A percentile compares a stretch with the other conserved stretches of the same genome.
phyloP scores from a whole-genome alignment of 352 stramenopile species.

The Blastocystis sp. region DNA sequence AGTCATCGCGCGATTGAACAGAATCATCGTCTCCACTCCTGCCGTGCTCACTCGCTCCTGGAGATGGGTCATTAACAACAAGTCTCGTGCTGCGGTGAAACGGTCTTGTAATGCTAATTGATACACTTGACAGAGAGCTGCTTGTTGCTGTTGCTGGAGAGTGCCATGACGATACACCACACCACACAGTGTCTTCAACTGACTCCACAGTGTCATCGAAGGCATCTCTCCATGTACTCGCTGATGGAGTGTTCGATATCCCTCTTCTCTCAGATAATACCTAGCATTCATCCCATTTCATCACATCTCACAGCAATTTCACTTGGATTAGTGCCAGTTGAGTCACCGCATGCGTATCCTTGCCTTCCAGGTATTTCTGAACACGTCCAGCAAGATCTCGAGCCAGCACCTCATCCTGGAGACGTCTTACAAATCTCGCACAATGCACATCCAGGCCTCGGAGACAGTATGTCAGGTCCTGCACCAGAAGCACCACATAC shows the following conservation, averaged over 20 bases:
- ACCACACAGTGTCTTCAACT: neutral
- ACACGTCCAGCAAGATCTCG: neutral
- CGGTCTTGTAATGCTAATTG: conserved; percentile 94
- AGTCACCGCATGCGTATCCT: neutral
- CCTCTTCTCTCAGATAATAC: neutral
- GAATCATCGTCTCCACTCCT: conserved; percentile 91
- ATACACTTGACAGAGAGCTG: conserved; percentile 97
- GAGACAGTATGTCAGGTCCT: neutral
- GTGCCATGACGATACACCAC: neutral
- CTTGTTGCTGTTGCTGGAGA: conserved; percentile 71
- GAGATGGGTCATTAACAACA: conserved; percentile 96
- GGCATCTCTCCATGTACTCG: neutral
- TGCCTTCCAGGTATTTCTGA: neutral
- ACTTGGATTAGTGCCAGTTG: neutral
- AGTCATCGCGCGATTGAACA: conserved; percentile 92
- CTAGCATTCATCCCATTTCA: neutral
- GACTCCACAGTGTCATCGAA: neutral
- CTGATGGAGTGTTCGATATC: neutral
- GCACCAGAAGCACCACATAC: neutral
- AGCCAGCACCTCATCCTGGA: conserved; percentile 11
- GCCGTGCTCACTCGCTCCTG: conserved; percentile 88
- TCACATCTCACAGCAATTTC: neutral
- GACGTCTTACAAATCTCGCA: neutral
- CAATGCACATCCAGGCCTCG: neutral
- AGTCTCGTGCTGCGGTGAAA: conserved; percentile 94